phyloP scores from a whole-genome alignment of 148 eudicot genomes.

The Amaranthus cruentus region DNA sequence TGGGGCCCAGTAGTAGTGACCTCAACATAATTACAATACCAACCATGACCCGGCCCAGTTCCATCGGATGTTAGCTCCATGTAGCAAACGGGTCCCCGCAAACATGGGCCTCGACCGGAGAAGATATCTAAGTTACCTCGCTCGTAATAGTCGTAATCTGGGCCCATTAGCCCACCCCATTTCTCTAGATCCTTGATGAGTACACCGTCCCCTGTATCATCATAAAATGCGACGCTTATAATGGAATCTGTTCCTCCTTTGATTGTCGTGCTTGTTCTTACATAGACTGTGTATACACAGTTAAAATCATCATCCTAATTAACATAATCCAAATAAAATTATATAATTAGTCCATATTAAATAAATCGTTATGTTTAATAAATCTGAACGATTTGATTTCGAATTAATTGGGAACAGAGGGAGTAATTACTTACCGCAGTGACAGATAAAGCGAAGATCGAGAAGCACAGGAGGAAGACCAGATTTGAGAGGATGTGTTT shows the following conservation, averaged over 20 bases:
- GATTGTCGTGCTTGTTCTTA: slow-evolving; percentile 27
- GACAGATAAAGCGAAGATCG: neutral
- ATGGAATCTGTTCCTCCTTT: slow-evolving; percentile 32
- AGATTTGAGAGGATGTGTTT: slow-evolving; percentile 1
- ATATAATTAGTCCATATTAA: neutral
- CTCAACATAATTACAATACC: slow-evolving; percentile 45
- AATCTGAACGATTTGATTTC: neutral
- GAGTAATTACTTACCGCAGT: slow-evolving; percentile 14
- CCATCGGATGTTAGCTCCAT: slow-evolving; percentile 42
- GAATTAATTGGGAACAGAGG: neutral
- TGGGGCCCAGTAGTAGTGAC: slow-evolving; percentile 42
- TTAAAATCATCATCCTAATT: slow-evolving; percentile 1
- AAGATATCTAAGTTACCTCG: slow-evolving; percentile 44
- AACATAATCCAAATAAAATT: neutral
- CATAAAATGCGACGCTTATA: slow-evolving; percentile 27
- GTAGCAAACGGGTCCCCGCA: slow-evolving; percentile 28
- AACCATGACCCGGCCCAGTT: slow-evolving; percentile 34
- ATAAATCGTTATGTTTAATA: neutral
- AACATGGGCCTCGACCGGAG: slow-evolving; percentile 40
- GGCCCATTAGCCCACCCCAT: slow-evolving; percentile 38
- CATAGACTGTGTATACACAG: slow-evolving; percentile 36
- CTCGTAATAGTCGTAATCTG: slow-evolving; percentile 36
- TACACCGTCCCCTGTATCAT: slow-evolving; percentile 14
- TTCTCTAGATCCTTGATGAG: slow-evolving; percentile 19
- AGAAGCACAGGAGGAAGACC: slow-evolving; percentile 11